Evolutionary conservation across 2,329 filamentous ascomycete species (phyloP).

Genomic region (Hortaea sp.): DNA sequence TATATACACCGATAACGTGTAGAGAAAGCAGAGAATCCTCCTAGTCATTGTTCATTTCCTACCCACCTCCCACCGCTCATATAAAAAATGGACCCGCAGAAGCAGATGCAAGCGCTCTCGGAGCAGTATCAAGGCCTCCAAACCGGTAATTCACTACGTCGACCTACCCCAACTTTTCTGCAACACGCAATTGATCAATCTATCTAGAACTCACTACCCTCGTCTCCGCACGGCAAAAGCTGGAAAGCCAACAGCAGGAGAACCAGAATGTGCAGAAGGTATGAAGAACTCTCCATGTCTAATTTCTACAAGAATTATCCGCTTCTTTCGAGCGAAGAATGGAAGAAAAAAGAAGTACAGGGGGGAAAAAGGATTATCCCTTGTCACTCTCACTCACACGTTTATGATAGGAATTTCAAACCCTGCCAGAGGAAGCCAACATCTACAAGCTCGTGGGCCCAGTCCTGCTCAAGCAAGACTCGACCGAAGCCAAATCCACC

Average conservation of each 20-base stretch:
- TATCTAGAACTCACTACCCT: constrained; percentile 63
- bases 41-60: not conserved
- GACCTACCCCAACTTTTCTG: not conserved
- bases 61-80: not conserved
- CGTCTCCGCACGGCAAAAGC: constrained; percentile 73
- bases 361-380: not conserved
- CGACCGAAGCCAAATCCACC: constrained; percentile 76
- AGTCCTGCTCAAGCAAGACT: constrained; percentile 89
- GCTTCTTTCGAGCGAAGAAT: not conserved
- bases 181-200: not conserved
- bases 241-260: constrained; percentile 90
- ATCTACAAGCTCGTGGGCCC: constrained; percentile 96
- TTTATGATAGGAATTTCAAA: constrained; percentile 61
- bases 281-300: constrained; percentile 5
- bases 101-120: constrained; percentile 68
- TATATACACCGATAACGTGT: not conserved
- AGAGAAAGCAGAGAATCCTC: not conserved
- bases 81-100: constrained; percentile 45
- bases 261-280: constrained; percentile 81
- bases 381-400: not conserved
- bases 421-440: constrained; percentile 67
- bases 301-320: too few species aligned
- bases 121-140: constrained; percentile 84
- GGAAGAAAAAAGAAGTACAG: not conserved
- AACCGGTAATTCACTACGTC: constrained; percentile 47